Percentiles rank a stretch among this genome's conserved stretches.
Evolutionary conservation across 2,329 filamentous ascomycete species (phyloP).

Genomic region (Arachnomyces sp.): DNA sequence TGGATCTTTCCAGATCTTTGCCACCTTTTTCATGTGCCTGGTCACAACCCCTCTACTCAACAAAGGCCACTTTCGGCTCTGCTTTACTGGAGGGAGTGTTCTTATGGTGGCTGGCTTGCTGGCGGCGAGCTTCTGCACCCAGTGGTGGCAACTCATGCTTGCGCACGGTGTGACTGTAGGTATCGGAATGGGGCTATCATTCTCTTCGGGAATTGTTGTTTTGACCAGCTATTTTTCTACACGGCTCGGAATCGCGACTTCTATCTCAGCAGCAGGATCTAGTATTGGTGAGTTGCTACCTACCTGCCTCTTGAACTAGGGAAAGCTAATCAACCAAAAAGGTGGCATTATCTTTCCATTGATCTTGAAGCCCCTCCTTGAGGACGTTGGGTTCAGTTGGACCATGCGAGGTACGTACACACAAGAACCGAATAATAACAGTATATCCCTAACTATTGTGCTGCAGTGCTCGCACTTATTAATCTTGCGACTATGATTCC

Average conservation of each 20-base stretch:
- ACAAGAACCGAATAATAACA: neutral
- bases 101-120: slow-evolving; percentile 34
- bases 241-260: slow-evolving; percentile 26
- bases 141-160: slow-evolving; percentile 35
- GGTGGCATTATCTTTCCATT: slow-evolving; percentile 26
- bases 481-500: slow-evolving; percentile 14
- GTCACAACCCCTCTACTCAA: slow-evolving; percentile 31
- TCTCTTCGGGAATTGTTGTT: slow-evolving; percentile 21
- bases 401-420: slow-evolving; percentile 21
- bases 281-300: slow-evolving; percentile 18
- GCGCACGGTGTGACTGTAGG: slow-evolving; percentile 28
- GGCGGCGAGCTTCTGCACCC: slow-evolving; percentile 30
- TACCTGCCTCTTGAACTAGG: neutral
- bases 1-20: slow-evolving; percentile 34
- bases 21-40: slow-evolving; percentile 33
- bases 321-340: neutral
- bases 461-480: slow-evolving; percentile 14
- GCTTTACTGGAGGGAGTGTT: slow-evolving; percentile 19
- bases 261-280: slow-evolving; percentile 25
- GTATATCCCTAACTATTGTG: neutral
- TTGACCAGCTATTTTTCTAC: slow-evolving; percentile 29
- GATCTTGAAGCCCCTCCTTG: slow-evolving; percentile 23
- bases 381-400: slow-evolving; percentile 22
- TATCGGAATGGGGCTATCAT: slow-evolving; percentile 26
- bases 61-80: slow-evolving; percentile 28